Percentiles rank a stretch among this genome's conserved stretches.
Conservation (phyloP, 2,329 filamentous ascomycete species). For the Fusarium tupiense region DNA sequence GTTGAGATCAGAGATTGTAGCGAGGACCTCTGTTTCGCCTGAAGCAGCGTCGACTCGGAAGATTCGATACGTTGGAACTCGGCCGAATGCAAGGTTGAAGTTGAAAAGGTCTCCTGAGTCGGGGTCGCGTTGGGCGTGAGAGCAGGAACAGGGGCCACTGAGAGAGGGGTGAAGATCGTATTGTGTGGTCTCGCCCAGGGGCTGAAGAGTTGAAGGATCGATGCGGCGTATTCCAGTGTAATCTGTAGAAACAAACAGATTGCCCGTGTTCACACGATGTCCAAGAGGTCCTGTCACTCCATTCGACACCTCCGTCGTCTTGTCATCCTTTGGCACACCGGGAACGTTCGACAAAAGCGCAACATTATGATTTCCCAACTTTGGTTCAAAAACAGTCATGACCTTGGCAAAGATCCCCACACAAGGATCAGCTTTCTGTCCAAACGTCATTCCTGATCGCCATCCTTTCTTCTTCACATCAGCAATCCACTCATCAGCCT, state of each 20-base stretch:
- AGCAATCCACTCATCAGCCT: slow-evolving; percentile 71
- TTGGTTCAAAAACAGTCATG: slow-evolving; percentile 66
- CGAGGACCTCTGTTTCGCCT: slow-evolving; percentile 75
- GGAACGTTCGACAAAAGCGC: slow-evolving; percentile 70
- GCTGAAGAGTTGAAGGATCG: slow-evolving; percentile 77
- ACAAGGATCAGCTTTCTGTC: slow-evolving; percentile 77
- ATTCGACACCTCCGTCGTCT: not conserved
- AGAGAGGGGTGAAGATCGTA: slow-evolving; percentile 72
- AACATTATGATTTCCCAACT: slow-evolving; percentile 67
- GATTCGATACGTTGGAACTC: slow-evolving; percentile 69
- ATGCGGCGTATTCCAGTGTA: slow-evolving; percentile 66
- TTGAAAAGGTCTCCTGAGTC: slow-evolving; percentile 81
- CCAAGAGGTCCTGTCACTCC: slow-evolving; percentile 34
- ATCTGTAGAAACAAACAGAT: slow-evolving; percentile 68
- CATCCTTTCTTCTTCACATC: slow-evolving; percentile 68
- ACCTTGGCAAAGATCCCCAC: slow-evolving; percentile 77
- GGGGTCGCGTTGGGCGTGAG: slow-evolving; percentile 78
- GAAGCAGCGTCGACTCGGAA: slow-evolving; percentile 72
- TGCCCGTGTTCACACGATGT: slow-evolving; percentile 52
- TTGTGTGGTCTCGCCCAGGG: slow-evolving; percentile 71
- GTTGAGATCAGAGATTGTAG: slow-evolving; percentile 64
- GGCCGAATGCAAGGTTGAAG: slow-evolving; percentile 77
- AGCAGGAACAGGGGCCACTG: slow-evolving; percentile 71
- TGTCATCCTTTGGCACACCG: slow-evolving; percentile 52
- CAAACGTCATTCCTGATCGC: slow-evolving; percentile 70